A percentile compares a stretch with the other conserved stretches of the same genome.
phyloP scores from a whole-genome alignment of 495 filamentous ascomycete species.

The Aspergillus homomorphus region DNA sequence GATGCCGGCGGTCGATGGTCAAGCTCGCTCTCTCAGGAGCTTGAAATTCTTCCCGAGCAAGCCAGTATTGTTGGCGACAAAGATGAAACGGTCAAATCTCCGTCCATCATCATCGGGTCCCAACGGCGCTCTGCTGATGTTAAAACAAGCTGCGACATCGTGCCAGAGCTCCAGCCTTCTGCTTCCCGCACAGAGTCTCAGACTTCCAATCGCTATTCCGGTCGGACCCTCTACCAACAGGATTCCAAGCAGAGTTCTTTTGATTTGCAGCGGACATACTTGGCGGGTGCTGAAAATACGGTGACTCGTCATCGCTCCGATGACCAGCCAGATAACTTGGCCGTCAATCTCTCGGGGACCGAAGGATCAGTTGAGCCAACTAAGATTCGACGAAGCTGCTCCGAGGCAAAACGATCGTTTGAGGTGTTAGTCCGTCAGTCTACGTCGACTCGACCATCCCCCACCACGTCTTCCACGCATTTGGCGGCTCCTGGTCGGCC shows the following conservation, averaged over 20 bases:
- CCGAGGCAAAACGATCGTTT: conserved; percentile 26
- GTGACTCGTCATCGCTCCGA: conserved; percentile 9
- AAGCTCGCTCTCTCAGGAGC: conserved; percentile 27
- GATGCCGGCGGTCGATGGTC: conserved; percentile 25
- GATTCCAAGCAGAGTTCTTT: conserved; percentile 28
- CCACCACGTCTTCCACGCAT: conserved; percentile 22
- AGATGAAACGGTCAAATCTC: conserved; percentile 10
- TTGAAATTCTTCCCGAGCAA: conserved; percentile 24
- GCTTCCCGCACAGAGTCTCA: conserved; percentile 28
- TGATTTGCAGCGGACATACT: conserved; percentile 22
- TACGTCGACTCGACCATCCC: conserved; percentile 16
- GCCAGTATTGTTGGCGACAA: conserved; percentile 7
- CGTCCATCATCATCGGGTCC: conserved; percentile 14
- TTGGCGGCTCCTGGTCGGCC: conserved; percentile 18
- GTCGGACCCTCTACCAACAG: conserved; percentile 31
- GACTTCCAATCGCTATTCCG: conserved; percentile 36
- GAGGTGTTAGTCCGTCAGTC: conserved; percentile 26
- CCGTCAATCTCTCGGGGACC: conserved; percentile 14
- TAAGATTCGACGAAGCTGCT: conserved; percentile 14
- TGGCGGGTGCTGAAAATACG: conserved; percentile 17
- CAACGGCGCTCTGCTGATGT: conserved; percentile 13
- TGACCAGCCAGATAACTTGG: conserved; percentile 5
- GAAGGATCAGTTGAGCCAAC: conserved; percentile 3
- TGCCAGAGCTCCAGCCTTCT: conserved; percentile 10
- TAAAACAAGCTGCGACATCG: conserved; percentile 11